Evolutionary conservation across 2,329 filamentous ascomycete genomes (phyloP).

Genomic region (Colletotrichum lentis): DNA sequence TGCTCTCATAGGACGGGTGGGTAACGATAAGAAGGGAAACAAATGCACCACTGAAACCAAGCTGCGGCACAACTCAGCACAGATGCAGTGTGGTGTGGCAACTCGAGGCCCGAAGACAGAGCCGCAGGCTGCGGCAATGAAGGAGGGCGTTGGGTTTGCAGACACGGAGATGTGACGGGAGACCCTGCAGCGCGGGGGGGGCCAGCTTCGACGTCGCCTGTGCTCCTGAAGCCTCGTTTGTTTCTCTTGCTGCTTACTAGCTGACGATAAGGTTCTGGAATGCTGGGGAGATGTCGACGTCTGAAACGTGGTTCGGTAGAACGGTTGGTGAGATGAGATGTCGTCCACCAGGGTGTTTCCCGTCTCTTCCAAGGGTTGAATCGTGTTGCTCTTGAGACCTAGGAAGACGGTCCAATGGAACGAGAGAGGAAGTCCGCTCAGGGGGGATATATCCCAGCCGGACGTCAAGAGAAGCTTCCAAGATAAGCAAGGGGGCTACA

Average conservation of each 20-base stretch:
- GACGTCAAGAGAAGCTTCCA: background rate
- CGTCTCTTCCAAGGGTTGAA: constrained; percentile 13
- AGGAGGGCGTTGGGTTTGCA: constrained; percentile 14
- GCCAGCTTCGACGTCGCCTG: constrained; percentile 23
- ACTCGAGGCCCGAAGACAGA: constrained; percentile 20
- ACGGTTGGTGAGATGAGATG: constrained; percentile 28
- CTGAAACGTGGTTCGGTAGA: constrained; percentile 33
- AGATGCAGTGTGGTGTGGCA: constrained; percentile 36
- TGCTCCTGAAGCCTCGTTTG: constrained; percentile 13
- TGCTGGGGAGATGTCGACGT: constrained; percentile 14
- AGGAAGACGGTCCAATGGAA: constrained; percentile 3
- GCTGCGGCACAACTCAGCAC: constrained; percentile 37
- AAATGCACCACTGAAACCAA: constrained; percentile 37
- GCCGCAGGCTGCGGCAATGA: constrained; percentile 29
- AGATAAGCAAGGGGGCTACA: background rate
- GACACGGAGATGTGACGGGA: constrained; percentile 23
- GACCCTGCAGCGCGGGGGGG: constrained; percentile 24
- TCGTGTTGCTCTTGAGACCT: constrained; percentile 7
- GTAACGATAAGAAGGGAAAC: constrained; percentile 33
- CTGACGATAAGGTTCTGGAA: constrained; percentile 21
- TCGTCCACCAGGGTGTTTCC: constrained; percentile 17
- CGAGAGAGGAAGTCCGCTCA: constrained; percentile 20
- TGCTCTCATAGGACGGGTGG: constrained; percentile 28
- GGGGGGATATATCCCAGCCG: background rate
- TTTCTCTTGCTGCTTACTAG: constrained; percentile 20